phyloP scores from a whole-genome alignment of 345 rosid species.

The Bretschneidera sinensis region DNA sequence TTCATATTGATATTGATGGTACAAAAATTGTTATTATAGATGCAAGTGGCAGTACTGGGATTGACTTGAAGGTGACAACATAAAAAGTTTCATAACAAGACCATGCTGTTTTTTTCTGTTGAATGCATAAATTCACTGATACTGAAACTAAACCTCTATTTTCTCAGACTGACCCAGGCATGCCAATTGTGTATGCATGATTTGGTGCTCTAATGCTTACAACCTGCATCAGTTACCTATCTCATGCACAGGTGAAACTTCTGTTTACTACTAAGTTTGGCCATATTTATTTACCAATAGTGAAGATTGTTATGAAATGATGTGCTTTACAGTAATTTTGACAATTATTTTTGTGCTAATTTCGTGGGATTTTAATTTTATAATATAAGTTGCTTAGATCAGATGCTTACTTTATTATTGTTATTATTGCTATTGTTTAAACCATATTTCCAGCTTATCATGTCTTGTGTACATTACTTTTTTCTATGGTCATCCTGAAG shows the following conservation, averaged over 20 bases:
- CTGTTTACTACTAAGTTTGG: too few species aligned
- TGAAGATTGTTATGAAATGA: too few species aligned
- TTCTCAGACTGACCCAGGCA: constrained; percentile 82
- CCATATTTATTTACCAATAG: too few species aligned
- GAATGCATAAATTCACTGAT: not conserved
- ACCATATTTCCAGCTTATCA: not conserved
- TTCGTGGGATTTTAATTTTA: not conserved
- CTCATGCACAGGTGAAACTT: constrained; percentile 77
- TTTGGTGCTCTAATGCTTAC: constrained; percentile 91
- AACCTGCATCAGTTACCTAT: constrained; percentile 80
- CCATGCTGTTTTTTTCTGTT: not conserved
- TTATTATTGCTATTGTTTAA: not conserved
- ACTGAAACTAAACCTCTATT: constrained; percentile 18
- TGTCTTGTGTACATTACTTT: not conserved
- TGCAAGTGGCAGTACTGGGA: constrained; percentile 94
- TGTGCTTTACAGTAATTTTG: not conserved
- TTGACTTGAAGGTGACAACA: constrained; percentile 67
- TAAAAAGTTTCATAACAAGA: not conserved
- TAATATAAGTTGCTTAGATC: not conserved
- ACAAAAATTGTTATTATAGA: constrained; percentile 65
- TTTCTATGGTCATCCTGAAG: constrained; percentile 33
- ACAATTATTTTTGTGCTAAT: not conserved
- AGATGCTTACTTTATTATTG: too few species aligned
- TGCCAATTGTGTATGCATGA: constrained; percentile 86
- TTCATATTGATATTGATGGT: constrained; percentile 80